phyloP scores from a whole-genome alignment of 352 stramenopile genomes.

The Saprolegnia diclina region DNA sequence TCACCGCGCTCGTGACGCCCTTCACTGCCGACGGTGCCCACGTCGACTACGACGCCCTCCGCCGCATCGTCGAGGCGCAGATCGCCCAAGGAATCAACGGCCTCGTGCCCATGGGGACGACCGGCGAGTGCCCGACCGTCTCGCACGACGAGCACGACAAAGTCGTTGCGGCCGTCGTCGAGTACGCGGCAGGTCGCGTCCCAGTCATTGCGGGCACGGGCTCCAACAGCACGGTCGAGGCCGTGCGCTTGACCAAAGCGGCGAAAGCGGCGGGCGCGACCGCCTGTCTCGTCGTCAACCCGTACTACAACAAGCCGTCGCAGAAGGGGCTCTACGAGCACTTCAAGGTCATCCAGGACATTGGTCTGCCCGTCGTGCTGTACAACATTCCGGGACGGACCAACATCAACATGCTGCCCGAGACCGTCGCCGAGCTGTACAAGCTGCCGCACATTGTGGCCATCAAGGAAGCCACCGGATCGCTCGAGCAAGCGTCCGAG shows the following conservation, averaged over 20 bases:
- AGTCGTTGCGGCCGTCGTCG: conserved; percentile 89
- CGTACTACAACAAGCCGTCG: conserved; percentile 99
- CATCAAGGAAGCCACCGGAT: conserved; percentile 97
- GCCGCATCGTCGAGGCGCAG: conserved; percentile 89
- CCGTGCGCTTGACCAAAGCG: conserved; percentile 76
- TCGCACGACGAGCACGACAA: conserved; percentile 92
- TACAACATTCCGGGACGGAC: conserved; percentile 98
- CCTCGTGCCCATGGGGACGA: conserved; percentile 96
- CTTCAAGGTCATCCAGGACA: conserved; percentile 85
- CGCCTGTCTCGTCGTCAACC: conserved; percentile 93
- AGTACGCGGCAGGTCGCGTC: conserved; percentile 72
- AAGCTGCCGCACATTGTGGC: conserved; percentile 95
- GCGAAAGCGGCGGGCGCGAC: conserved; percentile 92
- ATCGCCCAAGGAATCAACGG: conserved; percentile 93
- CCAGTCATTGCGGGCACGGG: conserved; percentile 94
- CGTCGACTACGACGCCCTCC: conserved; percentile 92
- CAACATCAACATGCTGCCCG: conserved; percentile 91
- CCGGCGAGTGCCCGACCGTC: conserved; percentile 94
- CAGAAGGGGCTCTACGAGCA: conserved; percentile 93
- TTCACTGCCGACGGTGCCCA: conserved; percentile 87
- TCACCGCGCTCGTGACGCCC: conserved; percentile 94
- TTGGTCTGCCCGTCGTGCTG: conserved; percentile 91
- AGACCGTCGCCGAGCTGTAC: conserved; percentile 89
- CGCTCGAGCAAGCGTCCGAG: conserved; percentile 83
- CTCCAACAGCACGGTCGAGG: conserved; percentile 89